A percentile compares a stretch with the other conserved stretches of the same genome.
Evolutionary conservation across 345 rosid genomes (phyloP).

Genomic region (Aegle marmelos): DNA sequence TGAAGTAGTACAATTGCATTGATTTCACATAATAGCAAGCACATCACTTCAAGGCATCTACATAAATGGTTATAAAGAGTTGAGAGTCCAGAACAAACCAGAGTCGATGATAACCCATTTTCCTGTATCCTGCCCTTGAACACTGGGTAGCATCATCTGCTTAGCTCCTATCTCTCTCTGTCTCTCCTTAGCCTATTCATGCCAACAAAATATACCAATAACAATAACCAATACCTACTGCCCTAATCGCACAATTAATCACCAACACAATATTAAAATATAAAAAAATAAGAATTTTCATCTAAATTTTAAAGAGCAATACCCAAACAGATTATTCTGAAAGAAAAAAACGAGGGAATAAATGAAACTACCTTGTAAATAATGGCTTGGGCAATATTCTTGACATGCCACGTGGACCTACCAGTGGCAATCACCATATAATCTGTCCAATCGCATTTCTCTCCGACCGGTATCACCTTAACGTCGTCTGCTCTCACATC

Average conservation of each 20-base stretch:
- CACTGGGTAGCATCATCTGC: slow-evolving; percentile 55
- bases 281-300: neutral
- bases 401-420: slow-evolving; percentile 86
- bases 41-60: neutral
- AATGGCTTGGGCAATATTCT: slow-evolving; percentile 83
- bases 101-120: slow-evolving; percentile 88
- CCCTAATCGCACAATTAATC: neutral
- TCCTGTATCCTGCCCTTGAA: slow-evolving; percentile 68
- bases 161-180: slow-evolving; percentile 71
- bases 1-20: neutral
- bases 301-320: neutral
- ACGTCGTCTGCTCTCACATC: slow-evolving; percentile 84
- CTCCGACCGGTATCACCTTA: slow-evolving; percentile 53
- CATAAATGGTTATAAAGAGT: neutral
- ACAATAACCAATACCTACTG: neutral
- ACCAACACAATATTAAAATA: neutral
- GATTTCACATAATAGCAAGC: neutral
- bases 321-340: neutral
- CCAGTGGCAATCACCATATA: slow-evolving; percentile 83
- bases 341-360: neutral
- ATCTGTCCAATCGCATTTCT: slow-evolving; percentile 67
- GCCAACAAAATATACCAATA: neutral
- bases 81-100: slow-evolving; percentile 40
- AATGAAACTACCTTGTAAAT: slow-evolving; percentile 45
- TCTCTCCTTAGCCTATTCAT: slow-evolving; percentile 77